Conservation (phyloP, 2,329 filamentous ascomycete genomes). For the Drechslerella dactyloides region DNA sequence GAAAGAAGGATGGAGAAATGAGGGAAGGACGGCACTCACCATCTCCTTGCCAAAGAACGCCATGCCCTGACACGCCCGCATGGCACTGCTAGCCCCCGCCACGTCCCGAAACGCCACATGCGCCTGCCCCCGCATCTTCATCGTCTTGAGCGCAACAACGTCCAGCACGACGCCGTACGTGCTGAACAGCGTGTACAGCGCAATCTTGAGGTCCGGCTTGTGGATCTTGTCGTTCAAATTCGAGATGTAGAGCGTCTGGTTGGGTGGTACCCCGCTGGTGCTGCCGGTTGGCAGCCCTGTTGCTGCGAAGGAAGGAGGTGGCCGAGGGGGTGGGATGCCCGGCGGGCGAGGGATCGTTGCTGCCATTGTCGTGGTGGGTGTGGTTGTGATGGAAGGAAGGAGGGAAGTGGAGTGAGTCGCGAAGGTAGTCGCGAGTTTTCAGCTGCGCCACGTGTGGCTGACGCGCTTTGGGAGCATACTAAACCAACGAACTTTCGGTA, state of each 20-base stretch:
- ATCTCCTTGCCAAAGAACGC: slow-evolving; percentile 84
- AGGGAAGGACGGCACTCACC: slow-evolving; percentile 64
- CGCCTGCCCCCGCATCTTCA: slow-evolving; percentile 93
- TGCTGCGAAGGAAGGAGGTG: slow-evolving; percentile 4
- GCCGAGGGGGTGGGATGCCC: slow-evolving; percentile 21
- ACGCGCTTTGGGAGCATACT: no score
- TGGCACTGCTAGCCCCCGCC: slow-evolving; percentile 89
- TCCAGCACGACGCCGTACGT: slow-evolving; percentile 93
- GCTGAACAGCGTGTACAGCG: slow-evolving; percentile 90
- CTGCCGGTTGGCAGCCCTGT: slow-evolving; percentile 13
- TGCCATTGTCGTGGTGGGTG: slow-evolving; percentile 1
- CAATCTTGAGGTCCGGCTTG: slow-evolving; percentile 83
- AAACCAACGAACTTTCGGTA: no score
- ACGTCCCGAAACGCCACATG: slow-evolving; percentile 90
- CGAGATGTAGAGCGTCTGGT: slow-evolving; percentile 73
- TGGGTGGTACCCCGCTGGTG: slow-evolving; percentile 45
- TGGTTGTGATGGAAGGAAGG: not conserved
- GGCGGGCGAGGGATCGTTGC: slow-evolving; percentile 24
- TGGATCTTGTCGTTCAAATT: slow-evolving; percentile 90
- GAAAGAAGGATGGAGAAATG: not conserved
- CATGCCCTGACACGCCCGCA: slow-evolving; percentile 85
- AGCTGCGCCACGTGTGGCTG: slow-evolving; percentile 6
- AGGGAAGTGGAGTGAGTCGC: slow-evolving; percentile 1
- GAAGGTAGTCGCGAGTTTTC: slow-evolving; percentile 15
- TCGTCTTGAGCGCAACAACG: slow-evolving; percentile 84